Conservation (phyloP, 2,329 filamentous ascomycete genomes). For the Keithomyces neogunnii region DNA sequence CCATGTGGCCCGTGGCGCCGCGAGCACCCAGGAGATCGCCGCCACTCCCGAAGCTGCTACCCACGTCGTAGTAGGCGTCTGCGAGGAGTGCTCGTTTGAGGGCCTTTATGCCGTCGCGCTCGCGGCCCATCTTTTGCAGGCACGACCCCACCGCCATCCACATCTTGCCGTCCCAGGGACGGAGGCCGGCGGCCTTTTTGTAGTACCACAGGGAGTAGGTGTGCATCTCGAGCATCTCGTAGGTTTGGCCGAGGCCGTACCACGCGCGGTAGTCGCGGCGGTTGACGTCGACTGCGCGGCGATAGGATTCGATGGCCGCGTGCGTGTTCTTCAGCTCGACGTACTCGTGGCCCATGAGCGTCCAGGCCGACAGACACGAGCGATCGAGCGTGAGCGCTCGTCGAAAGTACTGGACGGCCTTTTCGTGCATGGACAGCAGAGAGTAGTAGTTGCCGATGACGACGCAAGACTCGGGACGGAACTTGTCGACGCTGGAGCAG, state of each 20-base stretch:
- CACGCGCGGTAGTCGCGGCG: conserved; percentile 94
- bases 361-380: conserved; percentile 91
- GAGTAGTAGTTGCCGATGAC: conserved; percentile 98
- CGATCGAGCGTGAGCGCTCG: conserved; percentile 85
- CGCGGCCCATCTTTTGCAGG: conserved; percentile 78
- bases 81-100: conserved; percentile 87
- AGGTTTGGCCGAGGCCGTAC: conserved; percentile 95
- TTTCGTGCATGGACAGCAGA: conserved; percentile 88
- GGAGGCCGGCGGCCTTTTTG: conserved; percentile 83
- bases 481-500: conserved; percentile 86
- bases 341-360: conserved; percentile 97
- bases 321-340: conserved; percentile 98
- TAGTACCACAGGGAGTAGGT: conserved; percentile 97
- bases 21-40: conserved; percentile 38
- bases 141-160: conserved; percentile 95
- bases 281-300: conserved; percentile 91
- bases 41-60: conserved; percentile 44
- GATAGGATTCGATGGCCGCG: conserved; percentile 93
- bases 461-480: conserved; percentile 92
- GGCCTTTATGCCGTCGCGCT: conserved; percentile 88
- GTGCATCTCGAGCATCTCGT: conserved; percentile 96
- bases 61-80: conserved; percentile 72
- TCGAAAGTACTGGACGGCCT: conserved; percentile 96
- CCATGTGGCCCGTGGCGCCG: conserved; percentile 54
- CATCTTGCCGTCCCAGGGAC: conserved; percentile 98